A percentile compares a stretch with the other conserved stretches of the same genome.
Conservation (phyloP, 1,139 yeast species). For the Suhomyces guaymorum region DNA sequence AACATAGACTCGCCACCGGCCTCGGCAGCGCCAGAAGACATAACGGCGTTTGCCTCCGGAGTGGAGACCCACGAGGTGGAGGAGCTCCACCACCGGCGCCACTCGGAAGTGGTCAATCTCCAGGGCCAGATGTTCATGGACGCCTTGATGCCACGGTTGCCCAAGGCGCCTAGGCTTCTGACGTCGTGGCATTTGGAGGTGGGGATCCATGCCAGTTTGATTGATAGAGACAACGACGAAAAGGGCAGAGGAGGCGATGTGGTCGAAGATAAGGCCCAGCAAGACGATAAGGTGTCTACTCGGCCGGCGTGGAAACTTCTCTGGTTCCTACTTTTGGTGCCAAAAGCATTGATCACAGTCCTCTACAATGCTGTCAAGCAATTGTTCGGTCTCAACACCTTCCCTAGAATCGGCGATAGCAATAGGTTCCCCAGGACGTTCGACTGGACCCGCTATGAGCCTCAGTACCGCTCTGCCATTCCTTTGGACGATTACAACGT, state of each 20-base stretch:
- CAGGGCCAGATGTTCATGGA: constrained; percentile 38
- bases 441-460: constrained; percentile 18
- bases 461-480: constrained; percentile 4
- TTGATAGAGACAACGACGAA: constrained; percentile 18
- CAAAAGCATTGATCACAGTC: constrained; percentile 39
- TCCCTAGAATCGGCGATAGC: constrained; percentile 13
- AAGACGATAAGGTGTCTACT: constrained; percentile 4
- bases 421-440: constrained; percentile 15
- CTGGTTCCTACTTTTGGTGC: constrained; percentile 49
- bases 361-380: constrained; percentile 34
- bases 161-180: constrained; percentile 44
- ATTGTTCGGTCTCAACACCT: constrained; percentile 28
- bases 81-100: constrained; percentile 8
- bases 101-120: constrained; percentile 24
- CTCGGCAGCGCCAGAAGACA: not conserved
- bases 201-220: constrained; percentile 46
- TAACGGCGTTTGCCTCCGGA: constrained; percentile 11
- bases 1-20: constrained; percentile 17
- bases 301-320: constrained; percentile 22
- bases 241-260: no score
- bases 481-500: constrained; percentile 6
- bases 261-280: no score
- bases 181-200: constrained; percentile 46
- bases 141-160: constrained; percentile 40
- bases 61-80: constrained; percentile 13